Evolutionary conservation across 2,329 filamentous ascomycete genomes (phyloP).

Genomic region (Thelonectria discophora): DNA sequence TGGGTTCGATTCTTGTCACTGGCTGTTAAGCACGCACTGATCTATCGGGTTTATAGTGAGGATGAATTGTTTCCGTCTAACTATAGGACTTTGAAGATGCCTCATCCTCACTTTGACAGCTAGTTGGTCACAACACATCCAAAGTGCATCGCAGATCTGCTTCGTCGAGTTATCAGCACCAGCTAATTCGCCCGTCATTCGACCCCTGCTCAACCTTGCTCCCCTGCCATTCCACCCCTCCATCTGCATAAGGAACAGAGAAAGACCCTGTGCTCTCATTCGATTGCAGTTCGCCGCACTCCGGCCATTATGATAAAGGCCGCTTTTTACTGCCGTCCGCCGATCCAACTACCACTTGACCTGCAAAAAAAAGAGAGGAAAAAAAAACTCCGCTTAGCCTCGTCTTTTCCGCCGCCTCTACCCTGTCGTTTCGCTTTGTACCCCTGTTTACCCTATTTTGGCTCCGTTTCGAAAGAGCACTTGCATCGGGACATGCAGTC

Average conservation of each 20-base stretch:
- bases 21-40: no score
- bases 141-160: no score
- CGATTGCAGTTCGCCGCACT: conserved; percentile 1
- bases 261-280: background rate
- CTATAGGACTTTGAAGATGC: no score
- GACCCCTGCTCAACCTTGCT: no score
- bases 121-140: no score
- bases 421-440: background rate
- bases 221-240: background rate
- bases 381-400: conserved; percentile 7
- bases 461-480: conserved; percentile 18
- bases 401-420: background rate
- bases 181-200: no score
- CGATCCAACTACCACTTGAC: conserved; percentile 4
- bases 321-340: conserved; percentile 8
- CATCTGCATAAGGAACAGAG: conserved; percentile 4
- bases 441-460: conserved; percentile 14
- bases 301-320: conserved; percentile 13
- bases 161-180: no score
- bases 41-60: no score
- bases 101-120: no score
- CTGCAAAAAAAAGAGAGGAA: background rate
- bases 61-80: no score
- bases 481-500: conserved; percentile 23
- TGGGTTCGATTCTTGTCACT: no score